Base-by-base conservation (phyloP, 192 early-diverging fungal species). In the Coemansia sp. region DNA sequence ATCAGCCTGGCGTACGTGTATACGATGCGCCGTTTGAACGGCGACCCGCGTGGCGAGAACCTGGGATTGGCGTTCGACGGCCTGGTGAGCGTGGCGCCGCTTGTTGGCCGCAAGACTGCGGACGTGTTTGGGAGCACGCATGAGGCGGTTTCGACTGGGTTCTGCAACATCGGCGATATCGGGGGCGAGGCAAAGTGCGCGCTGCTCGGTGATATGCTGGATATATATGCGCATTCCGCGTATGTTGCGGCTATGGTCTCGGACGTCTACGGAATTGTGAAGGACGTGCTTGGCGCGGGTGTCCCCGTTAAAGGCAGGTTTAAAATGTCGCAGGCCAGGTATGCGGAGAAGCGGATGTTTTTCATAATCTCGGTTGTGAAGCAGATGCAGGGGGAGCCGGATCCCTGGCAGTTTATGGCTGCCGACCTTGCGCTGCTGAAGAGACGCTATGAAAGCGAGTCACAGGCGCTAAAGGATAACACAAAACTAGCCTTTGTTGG, bases 11-110 rank as follows among this genome's bases (percentile, higher is more conserved):
- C 75, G 1, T 78, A 78, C 12, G 65, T 65, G 0, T 78, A 71
- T 50, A 78, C 62, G 69, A 71, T 78, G 75, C 63, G 75, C 3
- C 75, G 68, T 38, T 49, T 71, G 8, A 62, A 71, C 24, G 75
- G 75, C 6, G 69, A 71, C 10, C 49, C 75, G n/a, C 58, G 50
- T 16, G 62, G 58, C 2, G 38, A 49, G 2, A 71, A 68, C 42
- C 11, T 64, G 4, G 28, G 49, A 7, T 29, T 24, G 10, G 63
- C 64, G 5, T 67, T 71, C 29, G 23, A 38, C 4, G 65, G 58
- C 31, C 25, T 78, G 25, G 35, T 29, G 8, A 52, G 24, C 18
- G 61, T 58, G 9, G 58, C 69, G 8, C 69, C 75, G 1, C 31
- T 78, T 9, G 16, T 78, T 27, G 31, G 58, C 2, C 61, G 54